Base-by-base conservation (phyloP, 2,329 filamentous ascomycete genomes). In the Cytospora piceicola region DNA sequence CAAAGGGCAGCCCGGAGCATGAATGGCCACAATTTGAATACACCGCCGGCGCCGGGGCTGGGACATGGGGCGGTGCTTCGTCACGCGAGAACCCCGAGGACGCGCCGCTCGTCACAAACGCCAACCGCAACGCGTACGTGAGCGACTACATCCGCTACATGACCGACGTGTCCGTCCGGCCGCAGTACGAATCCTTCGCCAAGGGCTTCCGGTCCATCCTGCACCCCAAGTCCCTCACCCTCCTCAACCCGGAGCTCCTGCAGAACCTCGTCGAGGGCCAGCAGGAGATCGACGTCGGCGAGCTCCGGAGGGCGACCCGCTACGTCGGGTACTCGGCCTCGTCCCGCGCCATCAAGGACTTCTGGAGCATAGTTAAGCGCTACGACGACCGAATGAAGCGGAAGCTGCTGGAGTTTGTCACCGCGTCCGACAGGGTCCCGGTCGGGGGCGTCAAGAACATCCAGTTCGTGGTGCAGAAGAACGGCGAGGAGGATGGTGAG, bases 401-500 rank as follows among this genome's bases (percentile, higher is more conserved):
- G 61, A 88, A 87, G 72, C 79, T 99, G 39, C 82, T 99, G 36
- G 93, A 97, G 75, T 99, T 99, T 73, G 94, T 99, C 34, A 99
- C 95, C 17, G 94, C 94, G 0, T 94, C 90, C 71, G 94, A 97
- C 73, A 86, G 95, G 2, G 86, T 98, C 2, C 95, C 95, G 0
- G 91, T 97, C 0, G 93, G 92, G 24, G 95, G 95, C 3, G 88
- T 94, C 73, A 85, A 86, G 69, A 93, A 91, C 71, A 80, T 98
- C 56, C 88, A 91, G 72, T 98, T 98, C 76, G 86, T 92, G 17
- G 84, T 99, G 53, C 90, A 94, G 77, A 88, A 86, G 72, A 93
- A 93, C 73, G 88, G 91, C 20, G 82, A 88, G 63, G 90, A 85
- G 69, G 79, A 82, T 8, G 81, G 79, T 2, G 79, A 80, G 1